Percentiles rank a stretch among this genome's conserved stretches.
Evolutionary conservation across 1,284 basidiomycete species (phyloP).

Genomic region (Apiotrichum porosum): DNA sequence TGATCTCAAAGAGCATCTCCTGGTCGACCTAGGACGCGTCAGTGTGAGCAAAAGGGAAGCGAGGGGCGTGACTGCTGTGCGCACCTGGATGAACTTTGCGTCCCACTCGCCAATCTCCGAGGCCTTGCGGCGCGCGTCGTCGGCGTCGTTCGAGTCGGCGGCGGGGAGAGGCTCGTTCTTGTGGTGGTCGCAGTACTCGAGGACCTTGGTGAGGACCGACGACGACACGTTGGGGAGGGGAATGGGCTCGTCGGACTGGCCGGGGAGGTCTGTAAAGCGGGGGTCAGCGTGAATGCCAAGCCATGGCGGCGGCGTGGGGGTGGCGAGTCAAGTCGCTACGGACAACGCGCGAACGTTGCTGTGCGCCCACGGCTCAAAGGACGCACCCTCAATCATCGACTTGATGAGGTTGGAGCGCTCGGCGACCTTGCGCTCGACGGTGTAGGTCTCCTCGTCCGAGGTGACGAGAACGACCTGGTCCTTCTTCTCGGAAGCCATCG

Average conservation of each 20-base stretch:
- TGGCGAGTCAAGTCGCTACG: too few relatives aligned
- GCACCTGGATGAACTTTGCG: slow-evolving; percentile 85
- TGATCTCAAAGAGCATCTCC: slow-evolving; percentile 87
- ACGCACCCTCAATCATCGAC: slow-evolving; percentile 96
- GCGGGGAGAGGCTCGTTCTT: slow-evolving; percentile 91
- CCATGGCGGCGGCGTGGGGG: too few relatives aligned
- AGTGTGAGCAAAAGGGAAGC: not conserved
- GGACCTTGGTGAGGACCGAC: slow-evolving; percentile 94
- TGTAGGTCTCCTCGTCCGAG: slow-evolving; percentile 94
- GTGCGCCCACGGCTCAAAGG: not conserved
- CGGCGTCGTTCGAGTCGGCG: slow-evolving; percentile 66
- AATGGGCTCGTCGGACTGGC: slow-evolving; percentile 80
- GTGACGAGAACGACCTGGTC: slow-evolving; percentile 49
- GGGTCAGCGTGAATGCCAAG: not conserved
- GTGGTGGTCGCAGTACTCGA: slow-evolving; percentile 99
- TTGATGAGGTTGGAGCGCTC: slow-evolving; percentile 95
- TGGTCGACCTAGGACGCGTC: slow-evolving; percentile 69
- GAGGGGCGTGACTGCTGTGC: not conserved
- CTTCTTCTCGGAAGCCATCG: slow-evolving; percentile 30
- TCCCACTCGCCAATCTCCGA: slow-evolving; percentile 99
- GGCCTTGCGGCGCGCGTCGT: slow-evolving; percentile 94
- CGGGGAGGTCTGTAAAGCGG: slow-evolving; percentile 70
- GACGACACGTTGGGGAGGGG: slow-evolving; percentile 96
- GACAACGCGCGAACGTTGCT: too few relatives aligned
- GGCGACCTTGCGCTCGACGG: slow-evolving; percentile 88